A percentile compares a stretch with the other conserved stretches of the same genome.
These are phyloP conservation scores for Globisporangium alternatum DNA, from an alignment of 352 stramenopile species.

Conservation along the genomic window DNA sequence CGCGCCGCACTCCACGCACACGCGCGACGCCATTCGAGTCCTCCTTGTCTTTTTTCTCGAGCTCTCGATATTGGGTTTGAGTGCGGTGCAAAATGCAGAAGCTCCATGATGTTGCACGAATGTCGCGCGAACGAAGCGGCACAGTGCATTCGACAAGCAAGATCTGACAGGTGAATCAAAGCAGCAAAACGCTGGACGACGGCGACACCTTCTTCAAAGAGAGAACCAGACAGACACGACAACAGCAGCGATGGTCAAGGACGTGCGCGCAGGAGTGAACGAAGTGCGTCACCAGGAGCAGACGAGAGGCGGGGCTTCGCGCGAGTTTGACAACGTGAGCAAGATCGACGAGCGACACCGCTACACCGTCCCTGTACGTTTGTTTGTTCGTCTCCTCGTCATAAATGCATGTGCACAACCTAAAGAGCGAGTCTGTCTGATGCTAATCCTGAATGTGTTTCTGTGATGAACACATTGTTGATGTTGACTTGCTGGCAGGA, in stretches of 20 bases:
- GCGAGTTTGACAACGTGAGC: constrained; percentile 31
- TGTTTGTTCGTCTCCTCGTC: neutral
- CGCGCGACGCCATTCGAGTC: constrained; percentile 17
- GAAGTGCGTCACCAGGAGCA: constrained; percentile 35
- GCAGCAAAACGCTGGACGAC: neutral
- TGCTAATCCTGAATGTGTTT: neutral
- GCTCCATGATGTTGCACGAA: constrained; percentile 14
- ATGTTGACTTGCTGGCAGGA: constrained; percentile 16
- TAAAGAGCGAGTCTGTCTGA: neutral
- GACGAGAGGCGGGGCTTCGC: constrained; percentile 16
- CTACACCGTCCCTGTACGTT: constrained; percentile 24
- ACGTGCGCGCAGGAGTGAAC: constrained; percentile 21
- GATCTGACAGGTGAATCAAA: neutral
- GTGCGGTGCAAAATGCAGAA: too few relatives aligned
- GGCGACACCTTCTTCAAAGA: neutral
- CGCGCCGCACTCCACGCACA: constrained; percentile 81
- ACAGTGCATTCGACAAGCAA: neutral
- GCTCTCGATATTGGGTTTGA: too few relatives aligned
- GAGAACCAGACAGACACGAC: neutral
- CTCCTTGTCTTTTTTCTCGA: neutral
- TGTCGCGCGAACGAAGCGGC: constrained; percentile 25
- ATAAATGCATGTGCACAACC: neutral
- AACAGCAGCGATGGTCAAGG: constrained; percentile 46
- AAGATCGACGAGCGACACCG: constrained; percentile 30
- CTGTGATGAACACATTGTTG: neutral